Conservation (phyloP, 2,329 filamentous ascomycete genomes). For the Trichoderma citrinoviride region DNA sequence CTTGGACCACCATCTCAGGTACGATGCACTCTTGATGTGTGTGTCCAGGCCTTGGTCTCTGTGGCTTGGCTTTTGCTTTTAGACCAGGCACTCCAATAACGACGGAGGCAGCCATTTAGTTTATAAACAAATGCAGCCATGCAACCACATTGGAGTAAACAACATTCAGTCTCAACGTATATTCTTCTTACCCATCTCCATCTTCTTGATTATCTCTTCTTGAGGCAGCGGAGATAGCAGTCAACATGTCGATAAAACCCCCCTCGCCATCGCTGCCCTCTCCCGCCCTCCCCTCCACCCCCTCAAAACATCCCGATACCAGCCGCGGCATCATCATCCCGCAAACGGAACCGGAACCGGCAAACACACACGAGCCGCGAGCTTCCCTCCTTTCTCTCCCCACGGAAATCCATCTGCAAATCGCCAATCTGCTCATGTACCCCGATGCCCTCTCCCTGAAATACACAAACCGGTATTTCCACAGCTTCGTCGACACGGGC, state of each 20-base stretch:
- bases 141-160: background rate
- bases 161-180: background rate
- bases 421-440: slow-evolving; percentile 60
- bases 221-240: background rate
- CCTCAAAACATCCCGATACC: background rate
- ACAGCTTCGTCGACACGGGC: slow-evolving; percentile 62
- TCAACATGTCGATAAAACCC: background rate
- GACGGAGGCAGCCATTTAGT: slow-evolving; percentile 2
- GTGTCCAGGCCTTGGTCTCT: background rate
- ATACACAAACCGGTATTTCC: slow-evolving; percentile 63
- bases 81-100: background rate
- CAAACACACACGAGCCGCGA: background rate
- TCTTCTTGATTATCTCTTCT: background rate
- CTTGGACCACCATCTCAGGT: no score
- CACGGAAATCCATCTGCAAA: slow-evolving; percentile 64
- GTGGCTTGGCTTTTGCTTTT: slow-evolving; percentile 17
- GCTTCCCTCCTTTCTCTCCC: slow-evolving; percentile 51
- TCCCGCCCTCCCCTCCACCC: slow-evolving; percentile 3
- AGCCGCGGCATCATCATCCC: slow-evolving; percentile 4
- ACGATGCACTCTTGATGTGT: background rate
- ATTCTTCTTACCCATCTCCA: background rate
- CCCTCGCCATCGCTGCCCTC: background rate
- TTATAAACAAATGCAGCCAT: background rate
- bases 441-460: slow-evolving; percentile 70
- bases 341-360: background rate